Percentiles rank a stretch among this genome's conserved stretches.
Evolutionary conservation across 129 eudicot species (phyloP).

Genomic region (Artemisia argyi): DNA sequence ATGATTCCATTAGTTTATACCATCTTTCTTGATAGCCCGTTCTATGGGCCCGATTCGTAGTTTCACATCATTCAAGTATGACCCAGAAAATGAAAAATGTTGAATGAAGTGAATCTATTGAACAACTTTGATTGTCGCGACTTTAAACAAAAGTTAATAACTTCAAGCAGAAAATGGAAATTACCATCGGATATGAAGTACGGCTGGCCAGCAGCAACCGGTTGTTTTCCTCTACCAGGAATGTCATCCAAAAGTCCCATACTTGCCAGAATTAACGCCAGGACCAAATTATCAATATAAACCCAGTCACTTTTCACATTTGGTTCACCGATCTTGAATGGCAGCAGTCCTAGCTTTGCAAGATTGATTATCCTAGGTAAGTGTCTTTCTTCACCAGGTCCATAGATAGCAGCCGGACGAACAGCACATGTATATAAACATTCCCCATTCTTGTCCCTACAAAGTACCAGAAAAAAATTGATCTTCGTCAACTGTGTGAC

Average conservation of each 20-base stretch:
- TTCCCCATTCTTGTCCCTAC: constrained; percentile 60
- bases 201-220: constrained; percentile 94
- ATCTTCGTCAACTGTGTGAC: background rate
- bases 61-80: background rate
- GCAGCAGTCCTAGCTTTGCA: constrained; percentile 72
- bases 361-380: constrained; percentile 70
- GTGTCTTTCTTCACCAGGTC: constrained; percentile 98
- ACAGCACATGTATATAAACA: constrained; percentile 80
- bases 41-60: background rate
- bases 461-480: constrained; percentile 7
- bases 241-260: constrained; percentile 97
- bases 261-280: constrained; percentile 78
- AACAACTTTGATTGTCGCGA: background rate
- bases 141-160: background rate
- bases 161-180: constrained; percentile 11
- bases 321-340: constrained; percentile 65
- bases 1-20: background rate
- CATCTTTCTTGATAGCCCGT: background rate
- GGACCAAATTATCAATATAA: constrained; percentile 84
- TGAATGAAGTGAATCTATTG: background rate
- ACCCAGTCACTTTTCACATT: constrained; percentile 86
- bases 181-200: constrained; percentile 95
- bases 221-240: constrained; percentile 67
- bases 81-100: background rate
- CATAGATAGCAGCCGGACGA: constrained; percentile 98